Evolutionary conservation across 371 early-diverging fungal genomes (phyloP).

Genomic region (Mucor piriformis): DNA sequence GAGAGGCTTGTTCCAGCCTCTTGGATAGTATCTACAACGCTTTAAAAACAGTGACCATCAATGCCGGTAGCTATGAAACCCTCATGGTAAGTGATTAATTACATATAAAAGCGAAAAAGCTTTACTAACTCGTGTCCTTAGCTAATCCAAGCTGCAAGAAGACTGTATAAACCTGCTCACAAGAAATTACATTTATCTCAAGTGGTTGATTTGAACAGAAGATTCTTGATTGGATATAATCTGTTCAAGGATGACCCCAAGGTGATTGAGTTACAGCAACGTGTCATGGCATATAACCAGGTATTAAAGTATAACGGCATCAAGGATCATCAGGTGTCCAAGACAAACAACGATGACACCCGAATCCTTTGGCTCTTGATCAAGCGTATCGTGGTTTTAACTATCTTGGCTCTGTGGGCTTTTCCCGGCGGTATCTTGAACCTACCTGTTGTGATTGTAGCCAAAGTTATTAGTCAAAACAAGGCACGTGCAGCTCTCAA

Average conservation of each 20-base stretch:
- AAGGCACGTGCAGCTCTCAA: conserved; percentile 85
- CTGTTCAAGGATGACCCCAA: conserved; percentile 76
- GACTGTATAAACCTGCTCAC: conserved; percentile 85
- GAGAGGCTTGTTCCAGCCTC: conserved; percentile 77
- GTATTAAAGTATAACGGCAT: conserved; percentile 86
- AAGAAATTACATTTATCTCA: conserved; percentile 76
- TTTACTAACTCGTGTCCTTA: conserved; percentile 20
- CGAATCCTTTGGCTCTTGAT: conserved; percentile 56
- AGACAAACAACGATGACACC: conserved; percentile 56
- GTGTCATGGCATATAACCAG: conserved; percentile 82
- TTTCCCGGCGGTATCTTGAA: conserved; percentile 81
- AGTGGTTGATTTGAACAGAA: conserved; percentile 83
- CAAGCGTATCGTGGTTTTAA: conserved; percentile 64
- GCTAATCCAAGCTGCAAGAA: conserved; percentile 89
- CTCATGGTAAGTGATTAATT: conserved; percentile 65
- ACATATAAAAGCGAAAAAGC: not conserved
- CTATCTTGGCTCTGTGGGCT: conserved; percentile 68
- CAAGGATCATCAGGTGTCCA: conserved; percentile 91
- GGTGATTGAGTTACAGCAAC: conserved; percentile 66
- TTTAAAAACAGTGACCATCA: conserved; percentile 85
- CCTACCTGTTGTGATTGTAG: conserved; percentile 74
- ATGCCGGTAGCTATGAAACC: conserved; percentile 90
- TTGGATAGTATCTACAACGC: conserved; percentile 74
- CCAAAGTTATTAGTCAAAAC: conserved; percentile 66
- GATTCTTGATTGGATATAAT: conserved; percentile 83